phyloP scores from a whole-genome alignment of 2,329 filamentous ascomycete species.

The Fusarium paranaense region DNA sequence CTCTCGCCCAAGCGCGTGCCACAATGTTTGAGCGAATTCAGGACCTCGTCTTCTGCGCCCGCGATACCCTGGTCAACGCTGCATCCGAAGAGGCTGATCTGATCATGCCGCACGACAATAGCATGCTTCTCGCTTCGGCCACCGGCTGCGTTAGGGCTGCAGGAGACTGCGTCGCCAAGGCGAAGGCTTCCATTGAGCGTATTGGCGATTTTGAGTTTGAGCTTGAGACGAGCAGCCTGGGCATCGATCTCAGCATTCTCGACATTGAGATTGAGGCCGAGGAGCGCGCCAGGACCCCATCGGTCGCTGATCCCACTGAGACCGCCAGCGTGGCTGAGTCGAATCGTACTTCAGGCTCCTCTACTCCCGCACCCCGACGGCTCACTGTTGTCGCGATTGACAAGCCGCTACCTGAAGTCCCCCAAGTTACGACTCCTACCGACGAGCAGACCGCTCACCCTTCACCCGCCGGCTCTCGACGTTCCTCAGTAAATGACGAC shows the following conservation, averaged over 20 bases:
- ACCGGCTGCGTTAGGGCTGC: slow-evolving; percentile 90
- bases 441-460: slow-evolving; percentile 46
- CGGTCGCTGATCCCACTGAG: slow-evolving; percentile 51
- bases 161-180: slow-evolving; percentile 90
- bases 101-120: slow-evolving; percentile 83
- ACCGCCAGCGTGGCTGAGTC: slow-evolving; percentile 54
- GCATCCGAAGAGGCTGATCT: slow-evolving; percentile 80
- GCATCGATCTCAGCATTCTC: slow-evolving; percentile 66
- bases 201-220: slow-evolving; percentile 94
- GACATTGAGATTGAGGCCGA: slow-evolving; percentile 53
- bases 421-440: slow-evolving; percentile 60
- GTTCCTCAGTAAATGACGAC: slow-evolving; percentile 57
- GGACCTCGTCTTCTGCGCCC: slow-evolving; percentile 83
- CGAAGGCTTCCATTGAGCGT: slow-evolving; percentile 85
- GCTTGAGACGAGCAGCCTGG: slow-evolving; percentile 67
- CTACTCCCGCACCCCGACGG: slow-evolving; percentile 52
- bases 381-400: slow-evolving; percentile 63
- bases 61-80: slow-evolving; percentile 78
- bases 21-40: slow-evolving; percentile 84
- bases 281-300: slow-evolving; percentile 49
- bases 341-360: slow-evolving; percentile 50
- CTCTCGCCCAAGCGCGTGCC: slow-evolving; percentile 75
- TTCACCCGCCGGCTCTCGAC: slow-evolving; percentile 55
- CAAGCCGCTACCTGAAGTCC: slow-evolving; percentile 76
- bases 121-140: slow-evolving; percentile 79